Conservation (phyloP, 148 eudicot species). For the Pouteria glomerata region DNA sequence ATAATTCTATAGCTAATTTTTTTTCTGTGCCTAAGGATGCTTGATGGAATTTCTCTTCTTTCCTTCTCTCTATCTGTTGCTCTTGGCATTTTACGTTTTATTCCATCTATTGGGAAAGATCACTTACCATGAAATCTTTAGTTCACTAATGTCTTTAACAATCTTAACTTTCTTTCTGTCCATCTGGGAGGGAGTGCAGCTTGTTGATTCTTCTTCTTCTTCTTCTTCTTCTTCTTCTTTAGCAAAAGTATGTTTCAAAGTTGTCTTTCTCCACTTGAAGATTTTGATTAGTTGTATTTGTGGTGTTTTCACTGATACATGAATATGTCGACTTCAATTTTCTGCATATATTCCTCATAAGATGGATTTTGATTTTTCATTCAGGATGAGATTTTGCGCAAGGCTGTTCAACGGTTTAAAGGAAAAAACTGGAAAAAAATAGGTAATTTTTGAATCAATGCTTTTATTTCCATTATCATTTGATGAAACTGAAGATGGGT, state of each 20-base stretch:
- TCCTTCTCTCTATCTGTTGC: not conserved
- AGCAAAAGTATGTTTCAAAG: not conserved
- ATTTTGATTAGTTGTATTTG: not conserved
- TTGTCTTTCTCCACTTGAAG: not conserved
- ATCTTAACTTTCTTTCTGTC: not conserved
- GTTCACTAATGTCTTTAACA: not conserved
- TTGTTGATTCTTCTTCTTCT: not conserved
- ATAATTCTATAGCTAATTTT: not conserved
- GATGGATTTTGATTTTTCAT: constrained; percentile 12
- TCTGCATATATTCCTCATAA: not conserved
- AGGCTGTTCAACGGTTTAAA: constrained; percentile 75
- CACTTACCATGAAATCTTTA: not conserved
- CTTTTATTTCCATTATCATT: not conserved
- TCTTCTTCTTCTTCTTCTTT: not conserved
- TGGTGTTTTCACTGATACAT: not conserved
- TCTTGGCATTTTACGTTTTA: not conserved
- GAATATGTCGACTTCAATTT: not conserved
- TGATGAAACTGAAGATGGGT: not conserved
- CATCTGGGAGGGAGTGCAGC: not conserved
- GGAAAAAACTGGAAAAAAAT: constrained; percentile 97
- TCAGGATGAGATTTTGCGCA: constrained; percentile 78
- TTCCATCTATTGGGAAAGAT: not conserved
- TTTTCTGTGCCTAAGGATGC: not conserved
- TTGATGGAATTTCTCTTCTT: not conserved
- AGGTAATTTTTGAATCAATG: constrained; percentile 34